These are phyloP conservation scores for Candida ipomoeae DNA, from an alignment of 805 yeast species.

Conservation along the genomic window DNA sequence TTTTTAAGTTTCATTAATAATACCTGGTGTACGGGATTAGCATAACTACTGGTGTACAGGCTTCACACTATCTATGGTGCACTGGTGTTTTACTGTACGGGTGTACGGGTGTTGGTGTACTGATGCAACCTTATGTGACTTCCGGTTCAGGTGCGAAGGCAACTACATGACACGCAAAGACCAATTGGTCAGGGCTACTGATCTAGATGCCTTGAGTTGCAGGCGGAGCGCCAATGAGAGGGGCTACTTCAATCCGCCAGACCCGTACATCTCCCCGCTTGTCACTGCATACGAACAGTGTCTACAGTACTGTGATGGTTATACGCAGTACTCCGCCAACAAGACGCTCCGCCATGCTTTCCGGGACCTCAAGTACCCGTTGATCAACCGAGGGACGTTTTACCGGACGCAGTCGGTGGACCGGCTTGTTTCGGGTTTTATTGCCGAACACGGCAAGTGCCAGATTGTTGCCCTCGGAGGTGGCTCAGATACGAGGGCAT, in stretches of 20 bases:
- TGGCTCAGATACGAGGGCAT: conserved; percentile 73
- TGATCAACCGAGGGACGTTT: conserved; percentile 70
- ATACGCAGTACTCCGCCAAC: conserved; percentile 35
- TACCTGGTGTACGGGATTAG: no score
- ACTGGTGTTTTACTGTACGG: no score
- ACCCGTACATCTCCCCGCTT: conserved; percentile 30
- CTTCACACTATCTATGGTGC: no score
- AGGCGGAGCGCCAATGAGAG: conserved; percentile 49
- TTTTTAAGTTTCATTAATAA: no score
- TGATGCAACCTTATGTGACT: background rate
- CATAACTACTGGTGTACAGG: no score
- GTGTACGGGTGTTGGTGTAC: background rate
- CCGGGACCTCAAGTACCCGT: conserved; percentile 49
- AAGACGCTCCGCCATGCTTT: conserved; percentile 39
- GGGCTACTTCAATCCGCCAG: conserved; percentile 44
- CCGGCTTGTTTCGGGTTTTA: conserved; percentile 39
- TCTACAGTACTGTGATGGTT: conserved; percentile 38
- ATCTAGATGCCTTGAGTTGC: conserved; percentile 67
- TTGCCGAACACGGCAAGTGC: conserved; percentile 26
- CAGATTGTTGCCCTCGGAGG: conserved; percentile 74
- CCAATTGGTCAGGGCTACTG: conserved; percentile 53
- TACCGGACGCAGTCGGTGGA: conserved; percentile 55
- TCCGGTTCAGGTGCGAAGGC: background rate
- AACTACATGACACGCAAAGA: conserved; percentile 25
- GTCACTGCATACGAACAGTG: conserved; percentile 33